Evolutionary conservation across 2,329 filamentous ascomycete genomes (phyloP), one percentile per base, ranked within the genome.

Genomic region (Aurifilum marmelostoma): DNA sequence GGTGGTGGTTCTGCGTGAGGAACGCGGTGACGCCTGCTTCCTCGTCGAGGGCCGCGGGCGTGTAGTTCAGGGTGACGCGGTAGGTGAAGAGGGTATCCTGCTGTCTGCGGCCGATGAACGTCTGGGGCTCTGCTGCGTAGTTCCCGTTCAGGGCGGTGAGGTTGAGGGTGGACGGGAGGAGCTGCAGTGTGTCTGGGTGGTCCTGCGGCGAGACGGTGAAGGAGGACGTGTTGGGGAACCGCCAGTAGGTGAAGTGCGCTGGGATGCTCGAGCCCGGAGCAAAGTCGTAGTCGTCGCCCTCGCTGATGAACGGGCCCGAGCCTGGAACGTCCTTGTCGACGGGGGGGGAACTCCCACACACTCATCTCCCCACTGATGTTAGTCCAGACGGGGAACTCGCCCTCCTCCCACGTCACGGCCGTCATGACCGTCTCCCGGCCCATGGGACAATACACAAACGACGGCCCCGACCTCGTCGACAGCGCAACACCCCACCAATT

Each of bases 31-130:
- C 77, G 0, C 86, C 86, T 1, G 84, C 83, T 74, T 88, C 86
- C 69, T 85, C 81, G 1, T 81, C 80, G 0, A 74, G 60, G 0
- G 69, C 69, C 0, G 74, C 74, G 0, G 85, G 82, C 0, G 73
- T 67, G 72, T 83, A 87, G 9, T 79, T 76, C 0, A 88, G 64
- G 67, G 84, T 79, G 3, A 85, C 80, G 60, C 77, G 80, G 74
- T 80, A 88, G 0, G 78, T 82, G 74, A 88, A 88, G 0, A 87
- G 76, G 0, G 85, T 85, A 71, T 88, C 82, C 6, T 84, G 84
- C 74, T 89, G 87, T 1, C 86, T 80, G 2, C 95, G 80, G 0
- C 83, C 84, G 24, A 89, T 78, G 60, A 89, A 87, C 0, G 85
- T 81, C 75, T 86, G 83, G 6, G 83, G 82, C 3, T 75, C 76